A percentile compares a stretch with the other conserved stretches of the same genome.
Conservation (phyloP, 2,329 filamentous ascomycete species). For the Pestalotiopsis sp. region DNA sequence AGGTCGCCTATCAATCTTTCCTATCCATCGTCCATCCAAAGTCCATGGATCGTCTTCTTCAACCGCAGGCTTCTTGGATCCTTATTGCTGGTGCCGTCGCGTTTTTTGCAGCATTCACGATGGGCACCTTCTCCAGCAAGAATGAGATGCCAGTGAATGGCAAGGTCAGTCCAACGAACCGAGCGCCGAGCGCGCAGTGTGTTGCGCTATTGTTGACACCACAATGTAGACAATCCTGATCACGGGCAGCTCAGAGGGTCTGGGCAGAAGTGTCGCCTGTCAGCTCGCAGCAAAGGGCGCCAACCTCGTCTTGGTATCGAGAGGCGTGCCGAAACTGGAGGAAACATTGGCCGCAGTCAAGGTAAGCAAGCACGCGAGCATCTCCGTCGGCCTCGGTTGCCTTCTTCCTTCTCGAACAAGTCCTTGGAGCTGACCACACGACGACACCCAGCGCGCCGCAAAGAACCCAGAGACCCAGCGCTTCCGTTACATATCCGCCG, state of each 20-base stretch:
- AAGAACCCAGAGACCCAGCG: constrained; percentile 66
- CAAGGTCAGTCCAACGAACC: constrained; percentile 55
- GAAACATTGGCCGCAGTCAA: constrained; percentile 57
- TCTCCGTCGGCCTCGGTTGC: neutral
- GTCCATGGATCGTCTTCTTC: constrained; percentile 18
- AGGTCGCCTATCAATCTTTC: too few relatives aligned
- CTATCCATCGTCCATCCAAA: neutral
- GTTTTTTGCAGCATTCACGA: constrained; percentile 41
- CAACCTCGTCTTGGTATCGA: constrained; percentile 81
- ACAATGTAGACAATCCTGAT: constrained; percentile 37
- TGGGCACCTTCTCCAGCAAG: constrained; percentile 68
- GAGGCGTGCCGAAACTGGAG: constrained; percentile 73
- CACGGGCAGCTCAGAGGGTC: constrained; percentile 90
- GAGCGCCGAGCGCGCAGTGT: neutral
- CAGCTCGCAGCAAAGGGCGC: constrained; percentile 82
- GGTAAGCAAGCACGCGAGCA: neutral
- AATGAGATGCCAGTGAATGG: constrained; percentile 85
- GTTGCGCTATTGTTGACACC: neutral
- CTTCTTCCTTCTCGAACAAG: neutral
- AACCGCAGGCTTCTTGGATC: constrained; percentile 16
- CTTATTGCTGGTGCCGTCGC: constrained; percentile 31
- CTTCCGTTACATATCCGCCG: constrained; percentile 82
- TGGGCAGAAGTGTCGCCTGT: constrained; percentile 76
- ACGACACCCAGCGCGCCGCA: constrained; percentile 59
- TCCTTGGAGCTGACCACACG: neutral